phyloP scores from a whole-genome alignment of 257 asterid species.

The Fraxinus cuspidata region DNA sequence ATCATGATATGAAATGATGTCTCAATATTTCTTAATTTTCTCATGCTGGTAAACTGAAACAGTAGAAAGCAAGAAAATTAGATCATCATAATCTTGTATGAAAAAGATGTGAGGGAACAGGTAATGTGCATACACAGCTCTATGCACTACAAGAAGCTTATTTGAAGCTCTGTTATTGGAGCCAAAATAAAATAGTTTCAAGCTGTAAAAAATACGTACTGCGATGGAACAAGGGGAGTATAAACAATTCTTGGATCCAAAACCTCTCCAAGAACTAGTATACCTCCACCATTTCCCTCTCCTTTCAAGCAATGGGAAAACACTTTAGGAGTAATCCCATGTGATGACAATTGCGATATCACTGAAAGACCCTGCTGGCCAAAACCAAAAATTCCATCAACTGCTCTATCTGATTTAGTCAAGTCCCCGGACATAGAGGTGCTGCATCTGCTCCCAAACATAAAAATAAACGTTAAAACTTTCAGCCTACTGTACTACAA shows the following conservation, averaged over 20 bases:
- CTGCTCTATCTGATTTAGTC: constrained; percentile 79
- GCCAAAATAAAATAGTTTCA: neutral
- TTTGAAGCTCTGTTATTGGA: too few relatives aligned
- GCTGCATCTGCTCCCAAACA: constrained; percentile 69
- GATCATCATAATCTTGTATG: neutral
- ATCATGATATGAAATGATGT: neutral
- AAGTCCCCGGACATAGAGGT: constrained; percentile 74
- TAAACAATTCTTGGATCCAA: constrained; percentile 84
- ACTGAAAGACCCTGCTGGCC: constrained; percentile 78
- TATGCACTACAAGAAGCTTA: too few relatives aligned
- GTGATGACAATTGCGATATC: constrained; percentile 77
- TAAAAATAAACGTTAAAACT: neutral
- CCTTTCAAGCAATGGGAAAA: constrained; percentile 93
- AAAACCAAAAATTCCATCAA: constrained; percentile 91
- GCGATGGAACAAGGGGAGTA: constrained; percentile 93
- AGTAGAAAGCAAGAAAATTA: neutral
- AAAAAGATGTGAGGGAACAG: constrained; percentile 5
- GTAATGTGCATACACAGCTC: neutral
- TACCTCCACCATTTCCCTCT: constrained; percentile 85
- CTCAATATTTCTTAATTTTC: neutral
- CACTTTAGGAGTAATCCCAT: constrained; percentile 71
- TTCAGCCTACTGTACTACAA: neutral
- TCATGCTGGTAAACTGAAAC: constrained; percentile 6
- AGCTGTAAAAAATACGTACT: constrained; percentile 55
- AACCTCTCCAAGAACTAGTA: constrained; percentile 91